Evolutionary conservation across 2,329 filamentous ascomycete genomes (phyloP), one percentile per base, ranked within the genome.

Genomic region (Raffaelea albimanens): DNA sequence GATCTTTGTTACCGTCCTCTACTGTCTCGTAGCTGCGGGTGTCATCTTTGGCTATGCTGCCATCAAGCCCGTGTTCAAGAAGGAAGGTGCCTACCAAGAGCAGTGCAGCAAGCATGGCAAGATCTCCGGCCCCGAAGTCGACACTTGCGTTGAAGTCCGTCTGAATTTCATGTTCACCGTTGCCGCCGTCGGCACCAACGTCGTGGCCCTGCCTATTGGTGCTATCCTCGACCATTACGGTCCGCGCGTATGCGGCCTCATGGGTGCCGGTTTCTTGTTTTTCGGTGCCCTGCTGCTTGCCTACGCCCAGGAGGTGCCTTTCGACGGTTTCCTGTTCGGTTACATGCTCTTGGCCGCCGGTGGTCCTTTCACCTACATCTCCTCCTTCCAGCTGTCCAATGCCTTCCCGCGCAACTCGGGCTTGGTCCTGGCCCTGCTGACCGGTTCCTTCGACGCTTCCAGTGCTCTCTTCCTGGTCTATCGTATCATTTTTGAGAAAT

Each of bases 131-230:
- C 49, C 57, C 2, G 53, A 59, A n/a, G 57, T 57, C 16, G 58
- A 71, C 23, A 67, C 62, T n/a, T 76, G 64, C 60, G 66, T 71
- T 49, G 77, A 79, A 58, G 77, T 81, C 46, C 73, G 73, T 50
- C 74, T 95, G 48, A 95, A 95, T 62, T 70, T 95, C 55, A 95
- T 95, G 86, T 95, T 95, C 70, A 94, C 88, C 5, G 76, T 89
- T 38, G 89, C 89, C 13, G 89, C 88, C 14, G 88, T 95, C 10
- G 85, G 79, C 7, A 94, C 89, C 36, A 95, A 95, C 58, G 84
- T 95, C 13, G 87, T 82, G 38, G 89, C 90, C 13, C 72, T 95
- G 7, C 87, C 89, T 2, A 81, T 95, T 11, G 90, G 90, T 41
- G 86, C 87, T 3, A 83, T 95, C 40, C 76, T 95, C 20, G 90